Evolutionary conservation across 1,284 basidiomycete genomes (phyloP).

Genomic region (Inonotus obliquus): DNA sequence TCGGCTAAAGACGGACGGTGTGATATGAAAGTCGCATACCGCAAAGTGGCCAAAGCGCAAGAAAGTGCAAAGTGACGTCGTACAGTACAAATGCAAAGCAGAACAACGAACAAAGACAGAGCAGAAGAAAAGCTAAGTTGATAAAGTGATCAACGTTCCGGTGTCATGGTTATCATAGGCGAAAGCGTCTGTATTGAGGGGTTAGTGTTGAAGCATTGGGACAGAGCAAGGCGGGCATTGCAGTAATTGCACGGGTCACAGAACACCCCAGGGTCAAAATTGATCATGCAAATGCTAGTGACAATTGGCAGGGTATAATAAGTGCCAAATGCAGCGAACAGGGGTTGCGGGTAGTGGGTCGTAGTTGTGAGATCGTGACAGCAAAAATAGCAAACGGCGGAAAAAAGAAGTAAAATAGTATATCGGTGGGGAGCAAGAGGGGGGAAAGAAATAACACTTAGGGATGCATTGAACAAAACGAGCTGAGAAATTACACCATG

Average conservation of each 20-base stretch:
- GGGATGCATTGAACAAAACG: not conserved
- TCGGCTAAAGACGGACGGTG: too few relatives aligned
- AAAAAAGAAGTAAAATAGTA: not conserved
- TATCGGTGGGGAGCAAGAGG: not conserved
- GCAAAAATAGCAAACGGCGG: slow-evolving; percentile 11
- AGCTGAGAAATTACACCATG: slow-evolving; percentile 12
- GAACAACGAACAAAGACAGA: too few relatives aligned
- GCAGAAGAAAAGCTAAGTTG: too few relatives aligned
- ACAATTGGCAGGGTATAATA: slow-evolving; percentile 16
- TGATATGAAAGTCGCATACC: too few relatives aligned
- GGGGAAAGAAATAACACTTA: slow-evolving; percentile 1
- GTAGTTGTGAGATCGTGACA: slow-evolving; percentile 4
- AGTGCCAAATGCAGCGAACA: not conserved
- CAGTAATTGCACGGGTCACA: not conserved
- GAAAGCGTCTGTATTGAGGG: too few relatives aligned
- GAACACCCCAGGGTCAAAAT: slow-evolving; percentile 16
- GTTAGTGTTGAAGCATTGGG: too few relatives aligned
- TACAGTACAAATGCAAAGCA: too few relatives aligned
- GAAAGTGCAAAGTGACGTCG: too few relatives aligned
- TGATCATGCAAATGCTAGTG: slow-evolving; percentile 10
- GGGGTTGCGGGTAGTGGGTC: not conserved
- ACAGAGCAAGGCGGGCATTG: not conserved
- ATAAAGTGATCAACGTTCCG: too few relatives aligned
- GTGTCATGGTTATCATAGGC: too few relatives aligned
- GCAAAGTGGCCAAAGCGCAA: too few relatives aligned